Evolutionary conservation across 768 basidiomycete species (phyloP).

Genomic region (Agrocybe pediades): DNA sequence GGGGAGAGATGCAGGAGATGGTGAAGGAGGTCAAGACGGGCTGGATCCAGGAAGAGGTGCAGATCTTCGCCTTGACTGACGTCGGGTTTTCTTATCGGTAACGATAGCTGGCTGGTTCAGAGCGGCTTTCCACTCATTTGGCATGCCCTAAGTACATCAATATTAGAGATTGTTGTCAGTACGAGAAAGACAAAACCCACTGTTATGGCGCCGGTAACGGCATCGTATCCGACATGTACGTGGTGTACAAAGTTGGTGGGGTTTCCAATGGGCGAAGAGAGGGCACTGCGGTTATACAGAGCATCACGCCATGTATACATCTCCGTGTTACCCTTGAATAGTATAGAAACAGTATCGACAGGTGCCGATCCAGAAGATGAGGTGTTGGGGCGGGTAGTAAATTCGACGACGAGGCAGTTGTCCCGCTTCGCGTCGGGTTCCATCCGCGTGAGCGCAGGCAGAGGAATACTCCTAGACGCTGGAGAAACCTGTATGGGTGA

Average conservation of each 20-base stretch:
- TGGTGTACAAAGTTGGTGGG: slow-evolving; percentile 35
- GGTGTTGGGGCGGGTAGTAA: slow-evolving; percentile 16
- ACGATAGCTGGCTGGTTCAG: slow-evolving; percentile 6
- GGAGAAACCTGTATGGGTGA: slow-evolving; percentile 20
- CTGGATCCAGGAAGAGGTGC: slow-evolving; percentile 12
- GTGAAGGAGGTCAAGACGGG: neutral
- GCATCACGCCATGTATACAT: slow-evolving; percentile 33
- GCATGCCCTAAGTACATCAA: slow-evolving; percentile 13
- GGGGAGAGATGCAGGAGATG: too few species aligned
- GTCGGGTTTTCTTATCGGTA: slow-evolving; percentile 15
- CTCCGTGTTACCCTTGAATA: slow-evolving; percentile 28
- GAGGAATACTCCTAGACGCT: slow-evolving; percentile 22
- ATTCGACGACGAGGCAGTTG: slow-evolving; percentile 25
- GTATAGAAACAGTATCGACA: slow-evolving; percentile 27
- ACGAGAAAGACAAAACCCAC: slow-evolving; percentile 11
- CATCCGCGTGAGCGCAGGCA: slow-evolving; percentile 25
- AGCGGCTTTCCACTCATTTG: slow-evolving; percentile 17
- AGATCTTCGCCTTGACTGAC: slow-evolving; percentile 19
- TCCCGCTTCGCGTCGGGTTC: slow-evolving; percentile 26
- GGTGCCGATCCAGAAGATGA: slow-evolving; percentile 15
- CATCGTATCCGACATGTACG: slow-evolving; percentile 34
- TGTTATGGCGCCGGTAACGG: slow-evolving; percentile 28
- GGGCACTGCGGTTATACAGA: slow-evolving; percentile 27
- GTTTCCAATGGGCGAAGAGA: slow-evolving; percentile 27
- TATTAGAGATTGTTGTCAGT: neutral